Evolutionary conservation across 2,329 filamentous ascomycete genomes (phyloP), one percentile per base, ranked within the genome.

Genomic region (Diaporthe citrichinensis): DNA sequence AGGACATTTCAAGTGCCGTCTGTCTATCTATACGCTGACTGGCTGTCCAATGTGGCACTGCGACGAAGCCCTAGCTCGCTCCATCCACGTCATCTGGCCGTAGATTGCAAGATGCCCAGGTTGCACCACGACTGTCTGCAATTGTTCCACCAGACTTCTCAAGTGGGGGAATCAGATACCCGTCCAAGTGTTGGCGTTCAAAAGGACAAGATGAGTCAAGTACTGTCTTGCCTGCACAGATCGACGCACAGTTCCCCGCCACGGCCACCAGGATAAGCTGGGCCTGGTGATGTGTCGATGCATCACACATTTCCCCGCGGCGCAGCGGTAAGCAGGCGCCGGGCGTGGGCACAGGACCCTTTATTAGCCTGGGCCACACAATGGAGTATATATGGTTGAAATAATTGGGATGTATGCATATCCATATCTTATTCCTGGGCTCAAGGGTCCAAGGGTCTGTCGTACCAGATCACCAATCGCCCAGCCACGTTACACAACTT

Each of bases 161-260:
- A 68, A 51, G 62, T 36, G 62, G 36, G 20, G 31, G 41, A 23
- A 36, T 31, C 14, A 34, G 62, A 51, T 53, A 12, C 44, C 31
- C 31, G 62, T 7, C 31, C 31, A 36, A 68, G 62, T 39, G 46
- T 53, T 14, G 23, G 46, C 46, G n/a, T 68, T 36, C n/a, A 53
- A 68, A 28, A 68, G 46, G 62, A 53, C 46, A 53, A 39, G 62
- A 68, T 68, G 44, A 68, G 44, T 68, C 65, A 68, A 69, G 34
- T 55, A n/a, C n/a, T 55, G 49, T 51, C 65, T 68, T 39, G 23
- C 49, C 34, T 51, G 44, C 23, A 25, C 65, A 25, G 65, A 53
- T 53, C 46, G 46, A 34, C 49, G 49, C 34, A 55, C 49, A 53
- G 46, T 53, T 39, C 31, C 31, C 65, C 65, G 31, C 65, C 65